Evolutionary conservation across 176 grass and related monocot species (phyloP).

Genomic region (Paspalum notatum): DNA sequence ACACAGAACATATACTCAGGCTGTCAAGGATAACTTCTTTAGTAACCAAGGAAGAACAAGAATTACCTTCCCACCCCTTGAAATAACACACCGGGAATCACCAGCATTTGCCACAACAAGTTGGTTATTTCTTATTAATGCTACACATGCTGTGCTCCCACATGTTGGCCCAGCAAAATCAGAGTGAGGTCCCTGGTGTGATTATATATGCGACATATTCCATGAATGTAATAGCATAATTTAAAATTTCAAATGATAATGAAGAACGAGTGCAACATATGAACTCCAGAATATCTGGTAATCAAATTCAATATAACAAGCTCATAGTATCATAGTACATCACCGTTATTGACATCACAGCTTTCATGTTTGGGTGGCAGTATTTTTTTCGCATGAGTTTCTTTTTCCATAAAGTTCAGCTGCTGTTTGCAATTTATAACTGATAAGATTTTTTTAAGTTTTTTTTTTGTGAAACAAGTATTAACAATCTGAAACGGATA

Average conservation of each 20-base stretch:
- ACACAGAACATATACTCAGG: conserved; percentile 21
- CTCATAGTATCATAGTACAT: neutral
- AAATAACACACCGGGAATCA: conserved; percentile 98
- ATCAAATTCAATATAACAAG: neutral
- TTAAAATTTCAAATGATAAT: neutral
- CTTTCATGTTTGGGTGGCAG: neutral
- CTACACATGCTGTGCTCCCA: conserved; percentile 92
- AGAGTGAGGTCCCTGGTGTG: conserved; percentile 83
- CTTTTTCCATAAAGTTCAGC: neutral
- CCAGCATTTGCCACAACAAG: conserved; percentile 93
- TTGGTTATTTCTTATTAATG: conserved; percentile 81
- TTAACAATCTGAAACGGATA: neutral
- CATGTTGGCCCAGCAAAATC: conserved; percentile 84
- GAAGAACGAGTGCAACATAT: neutral
- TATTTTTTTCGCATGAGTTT: neutral
- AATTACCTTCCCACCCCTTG: conserved; percentile 78
- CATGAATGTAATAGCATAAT: conserved; percentile 6
- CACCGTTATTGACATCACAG: conserved; percentile 19
- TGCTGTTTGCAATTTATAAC: conserved; percentile 6
- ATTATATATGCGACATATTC: conserved; percentile 26
- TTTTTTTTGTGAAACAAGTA: too few relatives aligned
- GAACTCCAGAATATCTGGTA: neutral
- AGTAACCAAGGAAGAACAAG: neutral
- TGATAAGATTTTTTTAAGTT: neutral
- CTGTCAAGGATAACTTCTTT: conserved; percentile 23